Conservation (phyloP, 345 rosid genomes). For the Populus alba region DNA sequence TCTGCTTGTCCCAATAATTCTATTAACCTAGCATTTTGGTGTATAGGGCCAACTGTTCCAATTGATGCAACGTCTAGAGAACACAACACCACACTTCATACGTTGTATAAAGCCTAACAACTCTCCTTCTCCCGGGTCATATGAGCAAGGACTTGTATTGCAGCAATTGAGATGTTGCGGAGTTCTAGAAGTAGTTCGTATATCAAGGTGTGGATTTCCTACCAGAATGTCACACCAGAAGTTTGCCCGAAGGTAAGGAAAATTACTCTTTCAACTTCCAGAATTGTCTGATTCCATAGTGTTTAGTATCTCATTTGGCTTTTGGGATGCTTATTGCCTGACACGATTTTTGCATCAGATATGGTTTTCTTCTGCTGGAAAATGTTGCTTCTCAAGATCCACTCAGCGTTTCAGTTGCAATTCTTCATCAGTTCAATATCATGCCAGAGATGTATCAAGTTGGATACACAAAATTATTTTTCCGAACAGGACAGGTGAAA, state of each 20-base stretch:
- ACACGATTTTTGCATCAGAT: slow-evolving; percentile 47
- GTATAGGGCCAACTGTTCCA: slow-evolving; percentile 88
- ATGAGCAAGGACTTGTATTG: slow-evolving; percentile 84
- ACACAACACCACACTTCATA: slow-evolving; percentile 93
- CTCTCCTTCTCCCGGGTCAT: slow-evolving; percentile 78
- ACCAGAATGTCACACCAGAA: slow-evolving; percentile 96
- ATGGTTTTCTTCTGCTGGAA: slow-evolving; percentile 91
- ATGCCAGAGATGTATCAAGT: slow-evolving; percentile 99
- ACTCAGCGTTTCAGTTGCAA: slow-evolving; percentile 92
- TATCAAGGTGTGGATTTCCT: slow-evolving; percentile 96
- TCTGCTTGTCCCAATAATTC: slow-evolving; percentile 10
- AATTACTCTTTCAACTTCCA: not conserved
- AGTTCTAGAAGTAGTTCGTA: slow-evolving; percentile 95
- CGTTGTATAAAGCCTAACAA: slow-evolving; percentile 98
- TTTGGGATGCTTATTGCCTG: not conserved
- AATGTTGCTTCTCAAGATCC: slow-evolving; percentile 80
- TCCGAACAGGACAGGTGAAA: slow-evolving; percentile 93
- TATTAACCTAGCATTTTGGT: slow-evolving; percentile 2
- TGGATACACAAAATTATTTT: slow-evolving; percentile 94
- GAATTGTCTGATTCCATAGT: not conserved
- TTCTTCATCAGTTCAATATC: slow-evolving; percentile 93
- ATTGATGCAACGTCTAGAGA: slow-evolving; percentile 91
- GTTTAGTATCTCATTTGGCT: not conserved
- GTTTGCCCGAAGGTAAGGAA: slow-evolving; percentile 77
- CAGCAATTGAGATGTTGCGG: slow-evolving; percentile 99